phyloP scores from a whole-genome alignment of 225 moss, liverwort and hornwort species.

The Physcomitrellopsis africana region DNA sequence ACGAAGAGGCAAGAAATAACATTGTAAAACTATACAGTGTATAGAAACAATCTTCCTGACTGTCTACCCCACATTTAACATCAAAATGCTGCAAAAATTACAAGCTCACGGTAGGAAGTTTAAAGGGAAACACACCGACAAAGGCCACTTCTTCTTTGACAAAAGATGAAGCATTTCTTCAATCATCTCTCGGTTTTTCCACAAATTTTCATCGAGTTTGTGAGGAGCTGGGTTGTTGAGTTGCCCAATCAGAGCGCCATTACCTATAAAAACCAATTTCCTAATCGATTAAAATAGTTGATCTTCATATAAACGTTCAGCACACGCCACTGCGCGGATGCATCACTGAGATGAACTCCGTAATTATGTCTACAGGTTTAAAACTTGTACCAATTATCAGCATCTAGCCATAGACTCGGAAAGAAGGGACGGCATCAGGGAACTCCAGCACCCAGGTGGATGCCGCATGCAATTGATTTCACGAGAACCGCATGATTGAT shows the following conservation, averaged over 20 bases:
- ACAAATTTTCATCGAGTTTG: conserved; percentile 95
- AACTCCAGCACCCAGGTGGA: background rate
- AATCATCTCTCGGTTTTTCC: conserved; percentile 91
- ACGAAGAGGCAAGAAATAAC: conserved; percentile 21
- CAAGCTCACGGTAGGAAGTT: background rate
- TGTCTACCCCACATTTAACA: background rate
- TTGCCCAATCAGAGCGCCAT: conserved; percentile 43
- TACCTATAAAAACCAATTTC: conserved; percentile 49
- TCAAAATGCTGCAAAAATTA: conserved; percentile 15
- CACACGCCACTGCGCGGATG: background rate
- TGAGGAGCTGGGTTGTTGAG: conserved; percentile 65
- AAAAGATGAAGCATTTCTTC: conserved; percentile 77
- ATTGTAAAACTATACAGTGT: conserved; percentile 12
- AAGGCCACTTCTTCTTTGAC: conserved; percentile 70
- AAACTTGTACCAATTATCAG: background rate
- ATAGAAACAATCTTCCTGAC: background rate
- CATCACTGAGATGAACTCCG: background rate
- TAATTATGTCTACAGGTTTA: background rate
- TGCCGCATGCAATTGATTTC: background rate
- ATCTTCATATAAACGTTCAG: background rate
- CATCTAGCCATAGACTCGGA: background rate
- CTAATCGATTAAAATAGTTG: background rate
- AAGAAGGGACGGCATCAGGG: background rate
- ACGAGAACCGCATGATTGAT: background rate
- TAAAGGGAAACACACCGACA: conserved; percentile 51